phyloP scores from a whole-genome alignment of 352 stramenopile species.

The Globisporangium acanthophoron region DNA sequence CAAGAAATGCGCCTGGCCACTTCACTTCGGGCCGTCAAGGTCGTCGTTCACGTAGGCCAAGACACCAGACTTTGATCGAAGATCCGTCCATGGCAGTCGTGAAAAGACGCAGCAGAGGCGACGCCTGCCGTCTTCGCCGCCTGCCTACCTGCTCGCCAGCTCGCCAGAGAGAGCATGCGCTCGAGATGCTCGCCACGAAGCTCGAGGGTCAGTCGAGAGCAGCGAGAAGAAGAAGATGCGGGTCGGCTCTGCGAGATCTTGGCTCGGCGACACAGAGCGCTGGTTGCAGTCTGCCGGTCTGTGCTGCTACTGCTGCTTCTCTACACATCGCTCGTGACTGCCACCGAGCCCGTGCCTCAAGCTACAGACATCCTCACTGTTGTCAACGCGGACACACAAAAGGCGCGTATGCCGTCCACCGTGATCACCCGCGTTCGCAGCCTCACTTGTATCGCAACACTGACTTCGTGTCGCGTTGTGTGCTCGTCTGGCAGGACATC shows the following conservation, averaged over 20 bases:
- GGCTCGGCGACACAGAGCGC: neutral
- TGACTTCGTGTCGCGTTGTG: neutral
- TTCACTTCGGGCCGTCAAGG: too few relatives aligned
- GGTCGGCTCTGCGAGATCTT: too few relatives aligned
- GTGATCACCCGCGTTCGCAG: neutral
- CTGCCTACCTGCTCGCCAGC: too few relatives aligned
- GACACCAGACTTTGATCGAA: too few relatives aligned
- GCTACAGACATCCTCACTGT: slow-evolving; percentile 41
- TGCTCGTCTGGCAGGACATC: slow-evolving; percentile 26
- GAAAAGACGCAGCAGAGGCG: neutral
- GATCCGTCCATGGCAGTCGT: too few relatives aligned
- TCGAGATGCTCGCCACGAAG: too few relatives aligned
- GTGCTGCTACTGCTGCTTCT: slow-evolving; percentile 8
- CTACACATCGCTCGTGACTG: neutral
- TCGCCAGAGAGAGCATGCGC: too few relatives aligned
- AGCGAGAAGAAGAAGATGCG: too few relatives aligned
- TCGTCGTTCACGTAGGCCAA: too few relatives aligned
- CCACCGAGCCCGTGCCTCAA: slow-evolving; percentile 41
- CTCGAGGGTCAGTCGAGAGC: too few relatives aligned
- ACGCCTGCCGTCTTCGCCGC: too few relatives aligned
- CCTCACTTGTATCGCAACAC: neutral
- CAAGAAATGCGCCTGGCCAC: too few relatives aligned
- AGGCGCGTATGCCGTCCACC: slow-evolving; percentile 13
- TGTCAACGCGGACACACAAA: slow-evolving; percentile 38
- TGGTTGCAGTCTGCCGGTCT: neutral